phyloP scores from a whole-genome alignment of 2,329 filamentous ascomycete genomes.

The Trichoderma hamatum region DNA sequence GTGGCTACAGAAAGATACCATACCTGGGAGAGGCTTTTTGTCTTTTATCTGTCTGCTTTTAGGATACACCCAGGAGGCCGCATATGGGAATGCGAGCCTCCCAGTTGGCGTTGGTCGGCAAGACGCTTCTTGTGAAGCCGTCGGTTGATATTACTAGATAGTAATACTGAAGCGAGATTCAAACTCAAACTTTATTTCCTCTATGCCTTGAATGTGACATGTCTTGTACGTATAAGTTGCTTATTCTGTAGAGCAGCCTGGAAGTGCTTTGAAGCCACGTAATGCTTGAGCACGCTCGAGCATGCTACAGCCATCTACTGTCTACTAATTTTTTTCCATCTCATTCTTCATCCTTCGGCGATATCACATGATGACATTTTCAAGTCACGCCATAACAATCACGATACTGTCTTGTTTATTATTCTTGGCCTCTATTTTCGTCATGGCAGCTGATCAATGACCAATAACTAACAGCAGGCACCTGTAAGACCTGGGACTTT shows the following conservation, averaged over 20 bases:
- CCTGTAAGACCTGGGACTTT: neutral
- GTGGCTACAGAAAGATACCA: conserved; percentile 5
- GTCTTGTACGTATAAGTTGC: neutral
- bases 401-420: neutral
- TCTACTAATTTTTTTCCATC: neutral
- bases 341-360: neutral
- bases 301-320: neutral
- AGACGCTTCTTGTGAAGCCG: neutral
- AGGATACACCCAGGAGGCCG: conserved; percentile 33
- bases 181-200: neutral
- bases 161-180: conserved; percentile 9
- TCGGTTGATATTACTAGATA: conserved; percentile 18
- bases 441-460: neutral
- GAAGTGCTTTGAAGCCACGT: neutral
- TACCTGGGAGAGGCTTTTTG: conserved; percentile 8
- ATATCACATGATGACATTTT: neutral
- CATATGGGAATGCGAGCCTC: conserved; percentile 31
- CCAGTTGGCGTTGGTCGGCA: conserved; percentile 26
- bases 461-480: neutral
- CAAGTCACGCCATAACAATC: neutral
- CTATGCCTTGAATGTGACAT: neutral
- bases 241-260: neutral
- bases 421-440: neutral
- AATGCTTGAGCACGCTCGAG: neutral
- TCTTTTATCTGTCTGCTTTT: conserved; percentile 30